Base-by-base conservation (phyloP, 768 basidiomycete species). In the Asterophora lycoperdoides region DNA sequence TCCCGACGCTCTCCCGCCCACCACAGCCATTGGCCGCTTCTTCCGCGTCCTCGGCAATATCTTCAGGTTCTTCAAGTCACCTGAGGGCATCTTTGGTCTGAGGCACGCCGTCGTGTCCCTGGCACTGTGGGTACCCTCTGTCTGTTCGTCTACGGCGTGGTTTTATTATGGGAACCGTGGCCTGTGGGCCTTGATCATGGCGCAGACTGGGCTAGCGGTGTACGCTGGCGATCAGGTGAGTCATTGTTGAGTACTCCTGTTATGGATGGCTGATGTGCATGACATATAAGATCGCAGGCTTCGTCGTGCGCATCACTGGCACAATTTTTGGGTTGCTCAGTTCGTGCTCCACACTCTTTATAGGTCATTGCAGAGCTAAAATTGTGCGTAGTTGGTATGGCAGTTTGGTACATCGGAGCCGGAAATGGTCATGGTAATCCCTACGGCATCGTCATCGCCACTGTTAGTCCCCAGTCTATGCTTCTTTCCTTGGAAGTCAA, bases 151-250 rank as follows among this genome's bases (percentile, higher is more conserved):
- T 9, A 69, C 62, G 8, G 71, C 72, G 2, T 72, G 68, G 69
- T 73, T 75, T 47, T 73, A 70, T 52, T 75, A 73, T 43, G 56
- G 56, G 6, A 68, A 75, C 40, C 69, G 68, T 19, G 74, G 73
- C 6, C 41, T 75, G 11, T 75, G 74, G 74, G 72, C 69, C 9
- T 58, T 75, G 51, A 74, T 75, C 33, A 74, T 73, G 73, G 69
- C 65, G 9, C 73, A 74, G 67, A 61, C 64, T 14, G 70, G 61
- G 8, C 56, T 75, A 37, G 71, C 70, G 10, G 61, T 71, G 8
- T 75, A 72, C 56, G 71, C 72, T 29, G 73, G 73, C 28, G 72
- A 74, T 55, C 73, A 73, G 57, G 70, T 71, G 44, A 4, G 51
- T 56, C 48, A 8, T 10, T 34, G 4, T 13, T 6, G 5, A 15